These are phyloP conservation scores for Prototheca cutis DNA, from an alignment of 163 green algal species.

Conservation along the genomic window DNA sequence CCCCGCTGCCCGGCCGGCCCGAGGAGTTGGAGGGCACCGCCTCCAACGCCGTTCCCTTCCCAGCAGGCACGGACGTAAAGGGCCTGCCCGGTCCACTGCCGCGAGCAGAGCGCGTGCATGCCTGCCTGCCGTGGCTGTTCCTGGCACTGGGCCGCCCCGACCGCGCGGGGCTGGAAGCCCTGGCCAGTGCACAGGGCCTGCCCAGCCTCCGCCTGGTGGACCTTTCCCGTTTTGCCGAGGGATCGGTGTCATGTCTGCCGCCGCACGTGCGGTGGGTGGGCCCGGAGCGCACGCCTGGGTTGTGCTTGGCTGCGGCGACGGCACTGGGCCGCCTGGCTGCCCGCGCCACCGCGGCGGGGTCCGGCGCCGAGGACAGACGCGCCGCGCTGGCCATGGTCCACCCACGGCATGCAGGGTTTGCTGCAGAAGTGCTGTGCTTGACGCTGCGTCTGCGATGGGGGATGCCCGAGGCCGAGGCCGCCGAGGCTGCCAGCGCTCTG, in stretches of 20 bases:
- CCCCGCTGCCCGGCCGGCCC: neutral
- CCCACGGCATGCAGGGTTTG: neutral
- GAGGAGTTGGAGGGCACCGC: neutral
- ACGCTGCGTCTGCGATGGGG: neutral
- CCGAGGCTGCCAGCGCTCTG: neutral
- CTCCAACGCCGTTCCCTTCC: neutral
- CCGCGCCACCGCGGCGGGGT: too few relatives aligned
- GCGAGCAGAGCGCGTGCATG: neutral
- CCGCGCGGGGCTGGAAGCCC: neutral
- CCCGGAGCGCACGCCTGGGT: neutral
- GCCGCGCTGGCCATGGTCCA: neutral
- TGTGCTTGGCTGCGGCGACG: neutral
- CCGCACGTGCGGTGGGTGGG: constrained; percentile 8
- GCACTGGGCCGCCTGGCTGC: constrained; percentile 1
- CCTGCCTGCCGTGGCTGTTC: constrained; percentile 4
- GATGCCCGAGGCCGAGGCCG: neutral
- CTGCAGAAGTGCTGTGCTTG: neutral
- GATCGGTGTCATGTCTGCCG: neutral
- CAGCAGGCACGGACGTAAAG: neutral
- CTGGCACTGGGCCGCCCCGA: neutral
- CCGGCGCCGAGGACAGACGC: neutral
- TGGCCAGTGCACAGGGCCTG: neutral
- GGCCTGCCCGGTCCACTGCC: neutral
- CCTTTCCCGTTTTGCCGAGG: neutral
- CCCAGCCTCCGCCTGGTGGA: neutral